A percentile compares a stretch with the other conserved stretches of the same genome.
phyloP scores from a whole-genome alignment of 2,329 filamentous ascomycete genomes.

The Ophiostoma sp. region DNA sequence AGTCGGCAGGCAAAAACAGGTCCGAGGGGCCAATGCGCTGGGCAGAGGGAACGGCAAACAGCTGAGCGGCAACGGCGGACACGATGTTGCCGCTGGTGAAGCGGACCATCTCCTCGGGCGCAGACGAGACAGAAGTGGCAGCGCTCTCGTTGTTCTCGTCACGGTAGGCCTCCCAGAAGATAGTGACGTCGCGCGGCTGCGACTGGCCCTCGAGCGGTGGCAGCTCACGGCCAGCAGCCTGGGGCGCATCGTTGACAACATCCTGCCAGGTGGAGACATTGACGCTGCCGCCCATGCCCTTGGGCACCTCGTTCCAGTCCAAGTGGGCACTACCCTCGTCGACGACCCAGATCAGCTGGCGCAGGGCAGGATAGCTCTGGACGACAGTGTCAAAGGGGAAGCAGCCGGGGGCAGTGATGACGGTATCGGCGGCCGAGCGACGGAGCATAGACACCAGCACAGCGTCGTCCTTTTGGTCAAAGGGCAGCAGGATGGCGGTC shows the following conservation, averaged over 20 bases:
- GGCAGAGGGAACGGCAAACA: constrained; percentile 70
- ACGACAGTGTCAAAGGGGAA: constrained; percentile 75
- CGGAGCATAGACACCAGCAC: constrained; percentile 69
- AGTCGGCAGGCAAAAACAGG: constrained; percentile 80
- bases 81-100: constrained; percentile 84
- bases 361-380: constrained; percentile 65
- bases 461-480: constrained; percentile 68
- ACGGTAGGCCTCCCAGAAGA: constrained; percentile 59
- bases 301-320: constrained; percentile 89
- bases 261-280: constrained; percentile 94
- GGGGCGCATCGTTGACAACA: constrained; percentile 70
- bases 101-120: constrained; percentile 69
- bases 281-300: constrained; percentile 70
- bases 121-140: constrained; percentile 33
- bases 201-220: constrained; percentile 60
- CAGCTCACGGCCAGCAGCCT: constrained; percentile 60
- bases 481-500: constrained; percentile 81
- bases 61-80: constrained; percentile 78
- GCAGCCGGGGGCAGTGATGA: constrained; percentile 84
- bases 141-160: constrained; percentile 40
- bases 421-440: constrained; percentile 71
- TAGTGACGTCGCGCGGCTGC: constrained; percentile 57
- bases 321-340: constrained; percentile 88
- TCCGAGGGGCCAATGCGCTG: constrained; percentile 75
- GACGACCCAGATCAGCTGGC: constrained; percentile 86